Conservation (phyloP, 2,329 filamentous ascomycete species). For the Diaporthe citrichinensis region DNA sequence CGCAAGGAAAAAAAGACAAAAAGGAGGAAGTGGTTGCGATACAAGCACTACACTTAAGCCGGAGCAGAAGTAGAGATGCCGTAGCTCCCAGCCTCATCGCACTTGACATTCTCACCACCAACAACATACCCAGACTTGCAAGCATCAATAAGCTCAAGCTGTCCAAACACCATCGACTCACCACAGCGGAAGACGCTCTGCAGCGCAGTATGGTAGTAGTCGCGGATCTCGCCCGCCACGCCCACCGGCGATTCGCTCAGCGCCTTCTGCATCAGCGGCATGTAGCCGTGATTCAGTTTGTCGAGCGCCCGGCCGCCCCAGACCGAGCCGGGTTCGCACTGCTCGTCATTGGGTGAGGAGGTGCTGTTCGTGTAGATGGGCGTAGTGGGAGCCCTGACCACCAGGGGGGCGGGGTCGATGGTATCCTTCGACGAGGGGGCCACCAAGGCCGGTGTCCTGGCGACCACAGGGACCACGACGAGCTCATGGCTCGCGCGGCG, state of each 20-base stretch:
- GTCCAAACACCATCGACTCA: background rate
- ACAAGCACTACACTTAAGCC: background rate
- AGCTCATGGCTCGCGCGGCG: background rate
- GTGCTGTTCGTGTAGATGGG: background rate
- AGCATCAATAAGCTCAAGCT: background rate
- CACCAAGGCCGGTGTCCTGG: too few species aligned
- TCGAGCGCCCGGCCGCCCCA: background rate
- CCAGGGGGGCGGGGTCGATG: background rate
- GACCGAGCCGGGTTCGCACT: background rate
- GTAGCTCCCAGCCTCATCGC: background rate
- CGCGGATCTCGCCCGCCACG: background rate
- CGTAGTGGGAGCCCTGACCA: background rate
- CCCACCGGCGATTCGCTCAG: background rate
- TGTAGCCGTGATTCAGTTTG: background rate
- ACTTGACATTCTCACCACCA: background rate
- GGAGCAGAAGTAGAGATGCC: background rate
- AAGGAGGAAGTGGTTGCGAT: background rate
- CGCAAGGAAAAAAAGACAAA: background rate
- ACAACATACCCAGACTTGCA: background rate
- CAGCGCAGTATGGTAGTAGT: background rate
- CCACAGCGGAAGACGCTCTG: background rate
- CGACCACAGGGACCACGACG: background rate
- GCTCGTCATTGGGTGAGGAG: background rate
- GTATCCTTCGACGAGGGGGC: background rate
- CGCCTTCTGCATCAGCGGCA: slow-evolving; percentile 17